Base-by-base conservation (phyloP, 176 grass and related monocot genomes). In the Hyparrhenia diplandra region DNA sequence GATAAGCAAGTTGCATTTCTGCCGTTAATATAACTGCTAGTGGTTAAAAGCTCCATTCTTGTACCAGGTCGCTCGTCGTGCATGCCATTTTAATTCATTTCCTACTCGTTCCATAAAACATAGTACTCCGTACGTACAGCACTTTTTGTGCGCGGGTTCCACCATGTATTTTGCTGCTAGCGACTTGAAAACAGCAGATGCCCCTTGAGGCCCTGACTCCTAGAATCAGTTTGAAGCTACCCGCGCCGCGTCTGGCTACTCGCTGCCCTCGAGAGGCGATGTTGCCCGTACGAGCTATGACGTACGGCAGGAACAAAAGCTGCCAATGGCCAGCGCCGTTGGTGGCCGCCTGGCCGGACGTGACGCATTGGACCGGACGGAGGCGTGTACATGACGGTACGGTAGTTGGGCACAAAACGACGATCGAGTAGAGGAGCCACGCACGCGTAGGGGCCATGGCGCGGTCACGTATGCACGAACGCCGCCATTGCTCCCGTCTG, bases 291-390 rank as follows among this genome's bases (percentile, higher is more conserved):
- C 51, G 20, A 6, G 34, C 35, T 20, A 39, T 47, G 45, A 2
- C 9, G n/a, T n/a, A n/a, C n/a, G 16, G 39, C 2, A 2, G 12
- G 6, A 10, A 3, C 46, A 32, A 84, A 79, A 84, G 74, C 47
- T 24, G 37, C 86, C 86, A 88, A 88, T 88, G 75, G 47, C 47
- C 23, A 39, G n/a, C 5, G 23, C 20, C 13, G 14, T 74, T 84
- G 29, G 69, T 88, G 59, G 41, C 52, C 68, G 17, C 43, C 43
- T 46, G 21, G 6, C 31, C 7, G 37, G 37, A 36, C 5, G 6
- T 13, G 34, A 8, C n/a, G 18, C n/a, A 24, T 75, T 88, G 35
- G 35, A 36, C 0, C 5, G 35, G 35, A 36, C n/a, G 35, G 35
- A 5, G 35, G 35, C 5, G 5, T 6, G 5, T 52, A 5, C 47